Evolutionary conservation across 345 rosid species (phyloP).

Genomic region (Alliaria petiolata): DNA sequence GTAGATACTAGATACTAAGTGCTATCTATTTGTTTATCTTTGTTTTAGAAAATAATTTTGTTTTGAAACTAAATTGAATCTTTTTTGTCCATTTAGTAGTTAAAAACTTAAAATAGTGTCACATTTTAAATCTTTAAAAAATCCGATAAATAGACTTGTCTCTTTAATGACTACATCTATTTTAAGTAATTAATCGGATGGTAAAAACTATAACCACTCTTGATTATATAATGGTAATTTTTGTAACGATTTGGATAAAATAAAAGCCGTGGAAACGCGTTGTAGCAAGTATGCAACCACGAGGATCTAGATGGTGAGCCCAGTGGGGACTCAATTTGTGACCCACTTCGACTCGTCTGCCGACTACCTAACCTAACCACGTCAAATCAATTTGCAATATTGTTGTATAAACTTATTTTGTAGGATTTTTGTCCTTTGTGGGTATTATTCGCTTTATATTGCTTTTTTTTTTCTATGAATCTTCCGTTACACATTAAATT

Average conservation of each 20-base stretch:
- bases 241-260: background rate
- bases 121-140: no score
- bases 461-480: conserved; percentile 24
- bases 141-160: no score
- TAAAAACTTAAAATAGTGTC: no score
- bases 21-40: background rate
- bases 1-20: no score
- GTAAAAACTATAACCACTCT: no score
- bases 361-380: no score
- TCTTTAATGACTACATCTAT: no score
- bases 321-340: background rate
- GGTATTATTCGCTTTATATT: conserved; percentile 15
- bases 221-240: no score
- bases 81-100: no score
- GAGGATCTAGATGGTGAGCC: conserved; percentile 12
- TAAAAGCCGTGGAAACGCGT: background rate
- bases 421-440: background rate
- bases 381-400: background rate
- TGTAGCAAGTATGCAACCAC: conserved; percentile 23
- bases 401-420: background rate
- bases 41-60: no score
- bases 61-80: no score
- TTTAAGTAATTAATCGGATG: no score
- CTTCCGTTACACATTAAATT: conserved; percentile 7
- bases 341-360: conserved; percentile 14